Conservation (phyloP, 495 filamentous ascomycete species). For the Astrocystis sublimbata region DNA sequence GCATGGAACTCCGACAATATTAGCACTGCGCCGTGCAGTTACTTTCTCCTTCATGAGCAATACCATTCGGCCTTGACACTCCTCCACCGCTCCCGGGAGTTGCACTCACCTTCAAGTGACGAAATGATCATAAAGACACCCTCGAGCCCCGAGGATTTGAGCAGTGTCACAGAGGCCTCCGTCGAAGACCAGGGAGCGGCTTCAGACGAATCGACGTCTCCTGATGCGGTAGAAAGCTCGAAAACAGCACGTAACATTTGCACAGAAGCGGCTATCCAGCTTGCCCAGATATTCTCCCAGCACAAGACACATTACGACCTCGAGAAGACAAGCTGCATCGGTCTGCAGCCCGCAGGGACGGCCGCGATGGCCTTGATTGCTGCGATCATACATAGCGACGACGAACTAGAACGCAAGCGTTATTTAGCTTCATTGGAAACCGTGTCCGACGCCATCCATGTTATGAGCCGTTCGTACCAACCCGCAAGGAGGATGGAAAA, state of each 20-base stretch:
- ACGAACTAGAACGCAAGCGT: conserved; percentile 35
- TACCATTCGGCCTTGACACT: conserved; percentile 53
- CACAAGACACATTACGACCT: conserved; percentile 53
- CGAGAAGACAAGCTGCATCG: conserved; percentile 44
- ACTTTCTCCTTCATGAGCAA: conserved; percentile 56
- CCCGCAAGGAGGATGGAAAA: conserved; percentile 38
- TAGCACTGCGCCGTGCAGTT: conserved; percentile 49
- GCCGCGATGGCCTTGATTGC: conserved; percentile 55
- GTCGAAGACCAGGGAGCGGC: background rate
- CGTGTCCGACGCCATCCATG: conserved; percentile 42
- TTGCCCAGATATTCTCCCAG: conserved; percentile 54
- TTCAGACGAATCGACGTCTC: background rate
- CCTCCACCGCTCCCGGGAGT: conserved; percentile 52
- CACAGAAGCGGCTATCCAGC: conserved; percentile 53
- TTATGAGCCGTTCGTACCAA: conserved; percentile 44
- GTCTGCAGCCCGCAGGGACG: conserved; percentile 53
- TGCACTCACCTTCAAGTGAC: conserved; percentile 29
- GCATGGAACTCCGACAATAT: conserved; percentile 52
- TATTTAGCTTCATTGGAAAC: conserved; percentile 41
- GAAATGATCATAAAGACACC: background rate
- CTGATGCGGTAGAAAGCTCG: conserved; percentile 40
- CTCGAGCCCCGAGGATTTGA: too few species aligned
- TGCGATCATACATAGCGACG: conserved; percentile 42
- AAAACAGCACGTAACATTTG: conserved; percentile 49
- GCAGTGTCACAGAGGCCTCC: too few species aligned